These are phyloP conservation scores for Kwoniella sp. DNA, from an alignment of 768 basidiomycete genomes.

Conservation along the genomic window DNA sequence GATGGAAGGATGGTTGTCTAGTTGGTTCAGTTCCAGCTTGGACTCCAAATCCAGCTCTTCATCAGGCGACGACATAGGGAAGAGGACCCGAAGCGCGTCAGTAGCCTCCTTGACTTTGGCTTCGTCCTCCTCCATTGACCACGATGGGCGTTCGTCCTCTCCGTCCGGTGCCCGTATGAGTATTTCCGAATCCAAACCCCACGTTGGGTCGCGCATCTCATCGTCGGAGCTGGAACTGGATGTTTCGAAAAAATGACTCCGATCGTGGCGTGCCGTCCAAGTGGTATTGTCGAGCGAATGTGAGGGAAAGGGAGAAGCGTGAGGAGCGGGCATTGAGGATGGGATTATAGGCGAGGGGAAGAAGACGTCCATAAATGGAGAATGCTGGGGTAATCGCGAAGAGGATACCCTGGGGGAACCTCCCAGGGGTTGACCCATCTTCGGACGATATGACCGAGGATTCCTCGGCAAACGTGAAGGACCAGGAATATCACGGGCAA, in stretches of 20 bases:
- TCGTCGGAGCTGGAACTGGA: conserved; percentile 40
- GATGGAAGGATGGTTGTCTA: conserved; percentile 23
- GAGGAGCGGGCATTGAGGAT: conserved; percentile 17
- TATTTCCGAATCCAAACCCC: conserved; percentile 29
- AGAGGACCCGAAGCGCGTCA: conserved; percentile 37
- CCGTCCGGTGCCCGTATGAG: conserved; percentile 15
- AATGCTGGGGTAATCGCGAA: conserved; percentile 14
- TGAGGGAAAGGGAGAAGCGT: conserved; percentile 37
- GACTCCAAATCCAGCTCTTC: conserved; percentile 14
- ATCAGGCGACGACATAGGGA: conserved; percentile 27
- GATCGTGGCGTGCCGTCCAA: conserved; percentile 33
- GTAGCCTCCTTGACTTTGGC: conserved; percentile 41
- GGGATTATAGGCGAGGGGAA: conserved; percentile 19
- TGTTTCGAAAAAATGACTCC: conserved; percentile 25
- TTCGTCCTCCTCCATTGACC: conserved; percentile 34
- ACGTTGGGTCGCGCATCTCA: conserved; percentile 32
- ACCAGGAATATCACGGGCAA: conserved; percentile 16
- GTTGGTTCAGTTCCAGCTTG: conserved; percentile 24
- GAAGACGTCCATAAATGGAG: conserved; percentile 29
- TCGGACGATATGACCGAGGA: conserved; percentile 16
- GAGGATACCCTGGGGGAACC: conserved; percentile 16
- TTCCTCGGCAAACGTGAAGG: conserved; percentile 10
- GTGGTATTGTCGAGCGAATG: conserved; percentile 46
- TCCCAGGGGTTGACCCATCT: conserved; percentile 16
- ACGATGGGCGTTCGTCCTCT: conserved; percentile 15